Evolutionary conservation across 441 rosid species (phyloP).

Genomic region (Erodium texanum): DNA sequence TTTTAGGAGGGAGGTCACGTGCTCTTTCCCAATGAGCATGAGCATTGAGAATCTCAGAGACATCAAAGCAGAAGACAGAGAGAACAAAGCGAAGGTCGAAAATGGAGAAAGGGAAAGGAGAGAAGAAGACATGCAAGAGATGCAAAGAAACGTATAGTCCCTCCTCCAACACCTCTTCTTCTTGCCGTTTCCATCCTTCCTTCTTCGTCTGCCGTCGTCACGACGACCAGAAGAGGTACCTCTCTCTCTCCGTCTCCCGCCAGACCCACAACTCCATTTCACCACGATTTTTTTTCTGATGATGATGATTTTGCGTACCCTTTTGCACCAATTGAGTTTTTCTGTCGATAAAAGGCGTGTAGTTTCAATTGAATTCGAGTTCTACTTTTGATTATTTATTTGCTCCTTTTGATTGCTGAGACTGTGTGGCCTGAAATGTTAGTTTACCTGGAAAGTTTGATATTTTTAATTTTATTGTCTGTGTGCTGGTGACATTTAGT

Average conservation of each 20-base stretch:
- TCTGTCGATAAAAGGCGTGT: too few species aligned
- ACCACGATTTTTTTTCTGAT: neutral
- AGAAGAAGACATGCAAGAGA: constrained; percentile 52
- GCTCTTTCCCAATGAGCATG: neutral
- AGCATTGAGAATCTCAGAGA: neutral
- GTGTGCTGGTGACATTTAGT: neutral
- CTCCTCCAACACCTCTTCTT: constrained; percentile 45
- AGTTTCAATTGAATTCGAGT: too few species aligned
- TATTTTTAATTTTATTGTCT: neutral
- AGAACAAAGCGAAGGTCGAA: constrained; percentile 6
- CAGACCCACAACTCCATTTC: neutral
- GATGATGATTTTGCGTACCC: neutral
- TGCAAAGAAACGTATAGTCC: constrained; percentile 47
- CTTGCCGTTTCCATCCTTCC: constrained; percentile 83
- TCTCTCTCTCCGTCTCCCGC: neutral
- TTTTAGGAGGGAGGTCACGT: too few species aligned
- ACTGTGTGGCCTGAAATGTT: neutral
- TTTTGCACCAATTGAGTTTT: neutral
- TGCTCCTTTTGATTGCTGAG: too few species aligned
- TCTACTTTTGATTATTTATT: too few species aligned
- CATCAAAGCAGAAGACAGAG: constrained; percentile 15
- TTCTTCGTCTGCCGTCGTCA: constrained; percentile 92
- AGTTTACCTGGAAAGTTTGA: neutral
- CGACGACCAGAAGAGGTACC: constrained; percentile 83
- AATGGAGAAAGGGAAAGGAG: constrained; percentile 16